Evolutionary conservation across 768 basidiomycete genomes (phyloP).

Genomic region (Nidula microcarpa): DNA sequence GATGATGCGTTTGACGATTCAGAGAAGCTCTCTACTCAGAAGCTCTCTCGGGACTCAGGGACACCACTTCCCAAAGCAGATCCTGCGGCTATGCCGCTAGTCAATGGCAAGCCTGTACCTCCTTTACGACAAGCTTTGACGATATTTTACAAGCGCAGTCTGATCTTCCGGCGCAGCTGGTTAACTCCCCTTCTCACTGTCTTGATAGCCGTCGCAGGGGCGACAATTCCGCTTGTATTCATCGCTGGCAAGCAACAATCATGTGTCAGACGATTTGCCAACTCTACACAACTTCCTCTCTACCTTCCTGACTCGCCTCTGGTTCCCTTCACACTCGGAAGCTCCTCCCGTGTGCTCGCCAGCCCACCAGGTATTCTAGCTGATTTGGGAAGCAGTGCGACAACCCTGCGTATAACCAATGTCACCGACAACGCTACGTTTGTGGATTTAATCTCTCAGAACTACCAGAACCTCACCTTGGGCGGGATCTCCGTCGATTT

Average conservation of each 20-base stretch:
- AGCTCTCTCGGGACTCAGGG: slow-evolving; percentile 9
- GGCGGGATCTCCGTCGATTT: slow-evolving; percentile 69
- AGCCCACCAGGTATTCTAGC: slow-evolving; percentile 53
- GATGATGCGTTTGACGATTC: slow-evolving; percentile 17
- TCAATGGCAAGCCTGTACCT: slow-evolving; percentile 49
- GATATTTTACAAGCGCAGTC: slow-evolving; percentile 52
- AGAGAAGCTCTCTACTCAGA: slow-evolving; percentile 8
- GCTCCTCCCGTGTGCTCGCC: slow-evolving; percentile 35
- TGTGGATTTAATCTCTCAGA: slow-evolving; percentile 42
- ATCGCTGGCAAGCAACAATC: slow-evolving; percentile 46
- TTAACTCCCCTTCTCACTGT: slow-evolving; percentile 55
- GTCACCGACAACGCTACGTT: slow-evolving; percentile 61
- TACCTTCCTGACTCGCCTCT: slow-evolving; percentile 52
- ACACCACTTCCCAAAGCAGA: slow-evolving; percentile 12
- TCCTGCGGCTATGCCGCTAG: slow-evolving; percentile 31
- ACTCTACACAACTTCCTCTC: slow-evolving; percentile 38
- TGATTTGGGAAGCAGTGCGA: slow-evolving; percentile 39
- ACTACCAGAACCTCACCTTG: slow-evolving; percentile 52
- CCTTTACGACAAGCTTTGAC: slow-evolving; percentile 66
- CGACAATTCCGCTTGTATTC: slow-evolving; percentile 68
- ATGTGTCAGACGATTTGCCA: slow-evolving; percentile 40
- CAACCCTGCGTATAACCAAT: slow-evolving; percentile 30
- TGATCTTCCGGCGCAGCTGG: slow-evolving; percentile 68
- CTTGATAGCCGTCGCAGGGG: slow-evolving; percentile 54
- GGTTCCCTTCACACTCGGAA: slow-evolving; percentile 21